Percentiles rank a stretch among this genome's conserved stretches.
These are phyloP conservation scores for Angophora floribunda DNA, from an alignment of 345 rosid genomes.

Conservation along the genomic window DNA sequence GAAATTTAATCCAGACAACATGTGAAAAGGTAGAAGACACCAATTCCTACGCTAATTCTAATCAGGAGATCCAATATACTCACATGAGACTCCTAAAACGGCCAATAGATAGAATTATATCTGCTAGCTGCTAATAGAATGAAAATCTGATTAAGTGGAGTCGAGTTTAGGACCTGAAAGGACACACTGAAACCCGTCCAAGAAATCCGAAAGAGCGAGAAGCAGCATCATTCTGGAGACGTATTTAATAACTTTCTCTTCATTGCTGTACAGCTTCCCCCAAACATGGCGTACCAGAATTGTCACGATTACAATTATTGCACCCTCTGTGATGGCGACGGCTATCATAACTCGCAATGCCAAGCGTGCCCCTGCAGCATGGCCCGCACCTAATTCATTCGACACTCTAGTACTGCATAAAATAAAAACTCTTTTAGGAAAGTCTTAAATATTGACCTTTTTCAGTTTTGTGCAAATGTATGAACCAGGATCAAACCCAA, in stretches of 20 bases:
- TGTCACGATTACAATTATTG: slow-evolving; percentile 20
- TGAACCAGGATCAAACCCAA: background rate
- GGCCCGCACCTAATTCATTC: slow-evolving; percentile 62
- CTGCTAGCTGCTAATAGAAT: background rate
- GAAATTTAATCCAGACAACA: background rate
- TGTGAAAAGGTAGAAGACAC: background rate
- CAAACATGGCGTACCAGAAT: slow-evolving; percentile 26
- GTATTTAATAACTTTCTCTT: slow-evolving; percentile 20
- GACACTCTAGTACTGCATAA: slow-evolving; percentile 31
- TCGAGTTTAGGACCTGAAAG: slow-evolving; percentile 23
- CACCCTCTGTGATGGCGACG: slow-evolving; percentile 34
- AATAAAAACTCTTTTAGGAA: background rate
- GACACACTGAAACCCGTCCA: slow-evolving; percentile 40
- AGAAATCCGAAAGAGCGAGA: slow-evolving; percentile 27
- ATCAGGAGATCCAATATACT: background rate
- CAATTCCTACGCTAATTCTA: background rate
- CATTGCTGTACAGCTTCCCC: slow-evolving; percentile 47
- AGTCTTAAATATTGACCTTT: background rate
- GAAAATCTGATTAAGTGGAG: background rate
- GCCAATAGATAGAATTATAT: background rate
- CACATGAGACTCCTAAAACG: background rate
- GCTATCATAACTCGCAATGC: slow-evolving; percentile 31
- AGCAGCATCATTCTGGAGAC: slow-evolving; percentile 35
- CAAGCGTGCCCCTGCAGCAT: slow-evolving; percentile 22
- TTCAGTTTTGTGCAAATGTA: background rate